A percentile compares a stretch with the other conserved stretches of the same genome.
These are phyloP conservation scores for Globisporangium takayamanum DNA, from an alignment of 352 stramenopile species.

Conservation along the genomic window DNA sequence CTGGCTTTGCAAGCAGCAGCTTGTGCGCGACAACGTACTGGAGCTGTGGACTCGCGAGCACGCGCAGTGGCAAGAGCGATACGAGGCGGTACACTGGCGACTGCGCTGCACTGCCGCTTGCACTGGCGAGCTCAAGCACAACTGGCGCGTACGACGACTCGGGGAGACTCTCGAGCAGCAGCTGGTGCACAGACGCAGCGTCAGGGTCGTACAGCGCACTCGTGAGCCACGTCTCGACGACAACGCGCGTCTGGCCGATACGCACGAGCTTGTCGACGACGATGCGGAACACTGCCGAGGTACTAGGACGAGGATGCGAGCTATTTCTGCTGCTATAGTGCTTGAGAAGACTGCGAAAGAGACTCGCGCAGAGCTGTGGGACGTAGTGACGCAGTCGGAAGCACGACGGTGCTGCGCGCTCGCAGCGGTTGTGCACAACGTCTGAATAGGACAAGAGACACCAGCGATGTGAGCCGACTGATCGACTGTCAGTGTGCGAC, in stretches of 20 bases:
- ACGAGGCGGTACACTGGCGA: conserved; percentile 49
- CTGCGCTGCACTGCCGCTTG: conserved; percentile 7
- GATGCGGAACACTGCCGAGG: conserved; percentile 36
- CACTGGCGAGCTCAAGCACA: conserved; percentile 33
- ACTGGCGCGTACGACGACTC: conserved; percentile 46
- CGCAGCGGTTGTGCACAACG: conserved; percentile 54
- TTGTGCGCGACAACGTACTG: conserved; percentile 61
- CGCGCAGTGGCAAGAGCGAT: conserved; percentile 23
- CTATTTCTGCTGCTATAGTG: neutral
- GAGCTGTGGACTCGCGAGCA: conserved; percentile 51
- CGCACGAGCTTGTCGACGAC: conserved; percentile 58
- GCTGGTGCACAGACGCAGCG: conserved; percentile 12
- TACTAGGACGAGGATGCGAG: neutral
- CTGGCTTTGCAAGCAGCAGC: conserved; percentile 39
- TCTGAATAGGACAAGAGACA: conserved; percentile 19
- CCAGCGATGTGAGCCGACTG: too few species aligned
- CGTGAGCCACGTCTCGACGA: conserved; percentile 45
- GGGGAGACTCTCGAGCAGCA: conserved; percentile 39
- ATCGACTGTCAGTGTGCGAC: neutral
- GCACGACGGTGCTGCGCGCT: conserved; percentile 31
- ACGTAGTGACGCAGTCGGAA: conserved; percentile 51
- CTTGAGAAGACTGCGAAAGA: conserved; percentile 28
- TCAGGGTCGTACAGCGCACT: conserved; percentile 16
- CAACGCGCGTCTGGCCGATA: conserved; percentile 35
- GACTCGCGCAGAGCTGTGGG: conserved; percentile 24